Evolutionary conservation across 192 early-diverging fungal genomes (phyloP), one percentile per base, ranked within the genome.

Genomic region (Dissophora globulifera): DNA sequence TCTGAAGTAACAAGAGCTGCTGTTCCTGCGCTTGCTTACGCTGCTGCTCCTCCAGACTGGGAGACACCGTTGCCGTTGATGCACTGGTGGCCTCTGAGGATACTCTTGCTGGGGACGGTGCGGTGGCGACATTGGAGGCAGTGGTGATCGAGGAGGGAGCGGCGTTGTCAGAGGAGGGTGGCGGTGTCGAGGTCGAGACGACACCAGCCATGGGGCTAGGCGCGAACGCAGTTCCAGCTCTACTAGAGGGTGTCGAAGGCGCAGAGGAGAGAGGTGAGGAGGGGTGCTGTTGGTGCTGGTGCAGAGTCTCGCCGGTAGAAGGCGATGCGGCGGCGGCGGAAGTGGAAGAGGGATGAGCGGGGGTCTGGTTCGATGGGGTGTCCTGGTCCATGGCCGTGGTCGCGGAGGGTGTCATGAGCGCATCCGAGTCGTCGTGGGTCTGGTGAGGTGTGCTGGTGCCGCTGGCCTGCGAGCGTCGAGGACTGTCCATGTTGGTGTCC

Each of bases 401-500:
- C n/a, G n/a, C n/a, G 12, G 46, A 40, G 11, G 62, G 25, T 1
- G 54, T 74, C 49, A 57, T 58, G 41, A 57, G 26, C 8, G 54
- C 30, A 11, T 66, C 63, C 0, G 65, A 67, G 55, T 26, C 41
- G n/a, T 22, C 22, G 12, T 64, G 62, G 20, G 43, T 15, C 29
- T 59, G 57, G 19, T 30, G 53, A 26, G 72, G 63, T 3, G 72
- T 67, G 30, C 58, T 51, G 33, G 63, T 48, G 15, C 60, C 69
- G 16, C 69, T 71, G 15, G 59, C 38, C 9, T 40, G 58, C 9
- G 64, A 62, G 19, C 15, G 43, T 45, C 35, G 51, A 8, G 71
- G 71, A 40, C 72, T 76, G 19, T 48, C 72, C 72, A 76, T 76
- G 51, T 47, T 67, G 42, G 58, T 40, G 47, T 76, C 72, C 64